These are phyloP conservation scores for Apiospora aurea DNA, from an alignment of 2,329 filamentous ascomycete genomes.

Conservation along the genomic window DNA sequence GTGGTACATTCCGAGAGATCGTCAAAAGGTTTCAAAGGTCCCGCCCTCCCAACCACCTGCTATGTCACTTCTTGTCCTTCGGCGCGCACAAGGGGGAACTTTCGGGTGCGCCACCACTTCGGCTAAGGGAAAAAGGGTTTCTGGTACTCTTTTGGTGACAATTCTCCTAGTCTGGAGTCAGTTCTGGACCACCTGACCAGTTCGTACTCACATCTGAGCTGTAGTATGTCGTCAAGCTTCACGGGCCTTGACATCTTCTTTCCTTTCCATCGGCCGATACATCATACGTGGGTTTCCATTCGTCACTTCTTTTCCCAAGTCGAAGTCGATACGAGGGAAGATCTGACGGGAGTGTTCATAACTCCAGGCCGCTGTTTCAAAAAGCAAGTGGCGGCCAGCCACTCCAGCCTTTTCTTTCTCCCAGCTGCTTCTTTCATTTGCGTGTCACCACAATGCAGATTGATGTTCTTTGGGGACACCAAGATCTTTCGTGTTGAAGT, in stretches of 20 bases:
- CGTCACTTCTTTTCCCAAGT: not conserved
- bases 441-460: no score
- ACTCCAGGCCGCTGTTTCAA: not conserved
- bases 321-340: not conserved
- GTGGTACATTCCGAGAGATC: not conserved
- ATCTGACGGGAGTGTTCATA: not conserved
- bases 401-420: not conserved
- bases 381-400: not conserved
- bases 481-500: not conserved
- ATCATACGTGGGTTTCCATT: no score
- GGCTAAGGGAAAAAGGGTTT: not conserved
- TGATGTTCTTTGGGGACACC: not conserved
- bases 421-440: not conserved
- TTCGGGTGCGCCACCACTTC: not conserved
- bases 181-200: not conserved
- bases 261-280: not conserved
- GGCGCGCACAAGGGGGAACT: not conserved
- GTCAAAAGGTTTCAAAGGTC: slow-evolving; percentile 4
- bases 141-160: not conserved
- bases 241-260: not conserved
- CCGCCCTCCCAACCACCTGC: slow-evolving; percentile 8
- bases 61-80: not conserved
- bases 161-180: not conserved
- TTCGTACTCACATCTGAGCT: not conserved
- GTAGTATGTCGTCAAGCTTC: not conserved